phyloP scores from a whole-genome alignment of 2,329 filamentous ascomycete species.

The Xylariaceae sp. region DNA sequence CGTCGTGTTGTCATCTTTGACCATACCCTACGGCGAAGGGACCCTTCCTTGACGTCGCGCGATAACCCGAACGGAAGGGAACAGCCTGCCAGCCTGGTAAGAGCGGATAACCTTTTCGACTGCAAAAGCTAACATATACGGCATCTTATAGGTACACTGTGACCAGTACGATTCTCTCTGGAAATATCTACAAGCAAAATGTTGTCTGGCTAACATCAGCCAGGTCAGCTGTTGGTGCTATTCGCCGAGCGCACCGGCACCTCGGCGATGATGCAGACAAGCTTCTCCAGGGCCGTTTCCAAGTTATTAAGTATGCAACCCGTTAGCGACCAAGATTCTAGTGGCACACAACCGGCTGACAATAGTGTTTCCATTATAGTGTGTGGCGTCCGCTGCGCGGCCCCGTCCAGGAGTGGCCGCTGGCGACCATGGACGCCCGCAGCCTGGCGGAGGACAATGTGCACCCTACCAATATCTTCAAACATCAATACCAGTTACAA shows the following conservation, averaged over 20 bases:
- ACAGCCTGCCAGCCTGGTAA: slow-evolving; percentile 24
- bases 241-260: too few relatives aligned
- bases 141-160: neutral
- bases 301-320: neutral
- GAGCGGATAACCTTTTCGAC: too few relatives aligned
- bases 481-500: slow-evolving; percentile 14
- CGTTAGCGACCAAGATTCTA: too few relatives aligned
- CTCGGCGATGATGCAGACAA: neutral
- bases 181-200: neutral
- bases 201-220: neutral
- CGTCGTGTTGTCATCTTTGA: slow-evolving; percentile 23
- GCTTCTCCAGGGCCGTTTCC: neutral
- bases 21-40: slow-evolving; percentile 17
- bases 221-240: neutral
- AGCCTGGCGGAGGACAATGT: slow-evolving; percentile 12
- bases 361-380: too few relatives aligned
- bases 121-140: too few relatives aligned
- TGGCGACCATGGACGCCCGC: slow-evolving; percentile 23
- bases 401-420: slow-evolving; percentile 17
- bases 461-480: slow-evolving; percentile 18
- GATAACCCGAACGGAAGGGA: slow-evolving; percentile 19
- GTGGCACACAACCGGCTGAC: too few relatives aligned
- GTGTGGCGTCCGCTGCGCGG: slow-evolving; percentile 23
- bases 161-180: slow-evolving; percentile 4
- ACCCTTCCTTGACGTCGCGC: neutral